Evolutionary conservation across 2,329 filamentous ascomycete species (phyloP), one percentile per base, ranked within the genome.

Genomic region (Cercospora sesami): DNA sequence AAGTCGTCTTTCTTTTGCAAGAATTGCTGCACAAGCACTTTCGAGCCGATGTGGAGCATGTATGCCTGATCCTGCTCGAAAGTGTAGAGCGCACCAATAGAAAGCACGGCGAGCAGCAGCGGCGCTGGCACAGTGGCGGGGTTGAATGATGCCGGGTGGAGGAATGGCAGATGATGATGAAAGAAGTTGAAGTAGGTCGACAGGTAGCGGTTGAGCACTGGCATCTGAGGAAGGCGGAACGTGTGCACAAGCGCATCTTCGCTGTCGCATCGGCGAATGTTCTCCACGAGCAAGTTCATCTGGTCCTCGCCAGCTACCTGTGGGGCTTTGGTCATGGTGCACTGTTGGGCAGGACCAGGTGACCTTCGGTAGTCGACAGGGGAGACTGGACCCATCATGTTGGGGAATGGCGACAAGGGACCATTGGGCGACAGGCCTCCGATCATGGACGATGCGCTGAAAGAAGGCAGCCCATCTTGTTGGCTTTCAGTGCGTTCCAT

Each of bases 1-100:
- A 98, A 98, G 81, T 96, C 97, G 80, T 97, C 94, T 84, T 97
- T 97, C 83, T 97, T 96, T 81, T 97, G 93, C 70, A 99, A 81
- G 80, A 98, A 98, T 79, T 97, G 93, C 78, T 96, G 97, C 75
- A 98, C 94, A 18, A 99, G 87, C 30, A 98, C 91, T 84, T 98
- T 99, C 68, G 95, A 97, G 18, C 94, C 95, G 73, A 98, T 96
- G 81, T 99, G 95, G 23, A 97, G 88, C 86, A 96, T 93, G 79
- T 97, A 98, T 0, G 95, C 95, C 78, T 97, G 92, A 75, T 98
- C 94, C 78, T 97, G 93, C 77, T 98, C 94, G 78, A 98, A 98
- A 16, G 94, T 94, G 81, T 98, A 98, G 21, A 99, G 83, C 9
- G 95, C 94, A 75, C 95, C 95, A 70, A 99, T 97, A 28, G 95